Evolutionary conservation across 1,284 basidiomycete genomes (phyloP).

Genomic region (Tremellales sp.): DNA sequence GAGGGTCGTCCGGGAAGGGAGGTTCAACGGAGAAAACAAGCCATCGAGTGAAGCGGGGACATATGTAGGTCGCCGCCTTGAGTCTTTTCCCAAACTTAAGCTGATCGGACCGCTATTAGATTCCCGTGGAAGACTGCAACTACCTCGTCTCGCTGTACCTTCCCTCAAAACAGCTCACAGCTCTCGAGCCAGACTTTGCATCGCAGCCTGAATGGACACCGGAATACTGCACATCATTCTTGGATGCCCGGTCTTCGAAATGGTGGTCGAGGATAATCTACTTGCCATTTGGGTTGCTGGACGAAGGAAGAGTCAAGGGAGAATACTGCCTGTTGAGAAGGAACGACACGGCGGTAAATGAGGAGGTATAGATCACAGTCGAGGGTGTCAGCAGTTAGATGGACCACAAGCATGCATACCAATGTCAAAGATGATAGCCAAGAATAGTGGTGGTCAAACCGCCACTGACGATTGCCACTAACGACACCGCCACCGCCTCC

Average conservation of each 20-base stretch:
- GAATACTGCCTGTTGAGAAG: conserved; percentile 54
- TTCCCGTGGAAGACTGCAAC: conserved; percentile 67
- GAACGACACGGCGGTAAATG: conserved; percentile 13
- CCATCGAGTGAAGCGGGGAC: conserved; percentile 63
- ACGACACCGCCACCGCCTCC: no score
- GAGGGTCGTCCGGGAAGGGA: conserved; percentile 55
- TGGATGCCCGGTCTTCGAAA: conserved; percentile 71
- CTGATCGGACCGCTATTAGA: conserved; percentile 52
- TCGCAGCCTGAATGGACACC: conserved; percentile 61
- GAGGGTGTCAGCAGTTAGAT: no score
- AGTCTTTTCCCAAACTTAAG: not conserved
- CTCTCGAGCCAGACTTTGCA: conserved; percentile 71
- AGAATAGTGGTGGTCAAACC: no score
- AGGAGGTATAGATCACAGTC: no score
- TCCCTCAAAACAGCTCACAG: conserved; percentile 60
- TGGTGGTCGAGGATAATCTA: conserved; percentile 69
- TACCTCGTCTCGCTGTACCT: conserved; percentile 85
- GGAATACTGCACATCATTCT: conserved; percentile 69
- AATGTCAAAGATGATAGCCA: no score
- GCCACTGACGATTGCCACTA: no score
- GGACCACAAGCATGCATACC: no score
- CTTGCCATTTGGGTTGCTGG: conserved; percentile 59
- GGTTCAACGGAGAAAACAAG: conserved; percentile 83
- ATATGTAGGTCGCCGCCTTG: conserved; percentile 62
- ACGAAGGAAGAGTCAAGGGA: conserved; percentile 49